Percentiles rank a stretch among this genome's conserved stretches.
These are phyloP conservation scores for Huiozyma naganishii DNA, from an alignment of 805 yeast species.

Conservation along the genomic window DNA sequence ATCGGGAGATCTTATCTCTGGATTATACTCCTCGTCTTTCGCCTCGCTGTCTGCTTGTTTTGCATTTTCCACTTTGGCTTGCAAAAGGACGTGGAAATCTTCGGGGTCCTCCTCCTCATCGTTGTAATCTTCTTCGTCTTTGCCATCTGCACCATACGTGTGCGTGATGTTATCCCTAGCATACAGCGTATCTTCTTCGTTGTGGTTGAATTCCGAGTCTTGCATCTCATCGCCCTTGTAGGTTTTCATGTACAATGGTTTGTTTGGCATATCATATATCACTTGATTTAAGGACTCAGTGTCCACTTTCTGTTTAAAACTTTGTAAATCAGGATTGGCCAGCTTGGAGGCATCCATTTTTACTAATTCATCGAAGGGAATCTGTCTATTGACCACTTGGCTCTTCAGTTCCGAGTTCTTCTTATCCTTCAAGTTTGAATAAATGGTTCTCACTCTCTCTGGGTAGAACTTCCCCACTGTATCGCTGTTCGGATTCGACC, in stretches of 20 bases:
- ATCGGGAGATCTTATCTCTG: background rate
- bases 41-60: background rate
- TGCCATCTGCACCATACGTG: background rate
- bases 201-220: conserved; percentile 37
- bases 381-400: conserved; percentile 43
- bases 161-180: conserved; percentile 15
- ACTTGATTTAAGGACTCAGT: conserved; percentile 58
- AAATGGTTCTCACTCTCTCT: conserved; percentile 55
- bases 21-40: background rate
- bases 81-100: background rate
- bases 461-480: conserved; percentile 33
- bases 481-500: conserved; percentile 21
- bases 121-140: background rate
- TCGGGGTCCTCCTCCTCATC: background rate
- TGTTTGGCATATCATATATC: conserved; percentile 49
- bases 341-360: conserved; percentile 63
- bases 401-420: conserved; percentile 48
- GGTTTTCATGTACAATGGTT: conserved; percentile 63
- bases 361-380: conserved; percentile 50
- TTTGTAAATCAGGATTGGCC: conserved; percentile 62
- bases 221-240: conserved; percentile 84
- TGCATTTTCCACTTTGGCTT: background rate
- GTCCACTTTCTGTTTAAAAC: conserved; percentile 60
- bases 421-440: conserved; percentile 45
- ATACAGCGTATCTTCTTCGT: conserved; percentile 22